Percentiles rank a stretch among this genome's conserved stretches.
Evolutionary conservation across 495 filamentous ascomycete genomes (phyloP).

Genomic region (Thozetella sp.): DNA sequence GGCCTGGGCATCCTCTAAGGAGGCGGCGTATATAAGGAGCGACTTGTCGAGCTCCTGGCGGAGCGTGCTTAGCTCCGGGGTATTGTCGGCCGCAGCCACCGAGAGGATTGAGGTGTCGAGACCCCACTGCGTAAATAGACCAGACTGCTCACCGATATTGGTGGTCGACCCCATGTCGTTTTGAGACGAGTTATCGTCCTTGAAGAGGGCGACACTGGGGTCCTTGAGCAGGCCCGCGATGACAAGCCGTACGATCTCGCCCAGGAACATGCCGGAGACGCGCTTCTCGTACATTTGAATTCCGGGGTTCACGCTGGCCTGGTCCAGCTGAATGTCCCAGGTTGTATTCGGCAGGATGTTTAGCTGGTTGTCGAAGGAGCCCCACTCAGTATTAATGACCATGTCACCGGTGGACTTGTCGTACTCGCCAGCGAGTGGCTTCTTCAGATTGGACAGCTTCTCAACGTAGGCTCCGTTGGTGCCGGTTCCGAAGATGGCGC

Average conservation of each 20-base stretch:
- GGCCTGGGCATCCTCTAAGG: constrained; percentile 76
- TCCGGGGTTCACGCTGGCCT: constrained; percentile 84
- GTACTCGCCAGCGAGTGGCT: constrained; percentile 65
- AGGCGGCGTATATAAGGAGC: constrained; percentile 70
- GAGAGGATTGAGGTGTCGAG: constrained; percentile 88
- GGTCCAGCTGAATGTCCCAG: constrained; percentile 81
- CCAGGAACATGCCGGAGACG: constrained; percentile 96
- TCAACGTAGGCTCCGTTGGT: constrained; percentile 95
- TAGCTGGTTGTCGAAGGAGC: constrained; percentile 93
- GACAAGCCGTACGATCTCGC: constrained; percentile 85
- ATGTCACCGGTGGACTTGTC: constrained; percentile 87
- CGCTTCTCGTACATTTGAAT: constrained; percentile 99
- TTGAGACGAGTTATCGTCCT: constrained; percentile 60
- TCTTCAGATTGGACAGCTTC: constrained; percentile 68
- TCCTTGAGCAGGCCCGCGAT: constrained; percentile 68
- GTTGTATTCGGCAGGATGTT: constrained; percentile 81
- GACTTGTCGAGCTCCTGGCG: constrained; percentile 76
- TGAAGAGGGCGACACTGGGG: constrained; percentile 64
- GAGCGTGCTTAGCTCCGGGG: constrained; percentile 60
- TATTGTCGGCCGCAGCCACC: constrained; percentile 75
- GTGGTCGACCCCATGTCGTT: constrained; percentile 72
- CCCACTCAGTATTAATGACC: constrained; percentile 99
- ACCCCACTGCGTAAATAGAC: constrained; percentile 81
- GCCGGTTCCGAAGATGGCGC: constrained; percentile 92
- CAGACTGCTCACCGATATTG: constrained; percentile 60